These are phyloP conservation scores for Hypericum androsaemum DNA, from an alignment of 345 rosid genomes.

Conservation along the genomic window DNA sequence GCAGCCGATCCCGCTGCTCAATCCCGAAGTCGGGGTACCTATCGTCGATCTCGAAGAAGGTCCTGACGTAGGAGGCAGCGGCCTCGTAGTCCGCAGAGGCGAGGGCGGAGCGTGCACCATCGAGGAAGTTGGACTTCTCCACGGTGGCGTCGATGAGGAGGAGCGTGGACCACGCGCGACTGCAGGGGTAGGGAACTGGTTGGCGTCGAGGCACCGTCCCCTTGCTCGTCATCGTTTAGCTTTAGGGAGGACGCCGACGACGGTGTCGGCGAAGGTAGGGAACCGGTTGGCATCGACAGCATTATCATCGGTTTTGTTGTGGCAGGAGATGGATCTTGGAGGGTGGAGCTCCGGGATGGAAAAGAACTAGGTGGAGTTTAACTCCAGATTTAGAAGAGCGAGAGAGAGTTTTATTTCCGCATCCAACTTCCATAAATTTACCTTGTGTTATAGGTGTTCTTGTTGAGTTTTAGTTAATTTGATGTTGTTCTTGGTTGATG, in stretches of 20 bases:
- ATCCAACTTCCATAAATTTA: no score
- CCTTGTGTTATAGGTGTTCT: no score
- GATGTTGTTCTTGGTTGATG: no score
- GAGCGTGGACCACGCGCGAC: constrained; percentile 76
- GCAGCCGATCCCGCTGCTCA: constrained; percentile 52
- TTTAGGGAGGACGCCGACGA: neutral
- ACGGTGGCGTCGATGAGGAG: constrained; percentile 81
- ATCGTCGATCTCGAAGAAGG: constrained; percentile 74
- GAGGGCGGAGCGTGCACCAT: constrained; percentile 65
- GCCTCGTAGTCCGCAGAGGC: constrained; percentile 70
- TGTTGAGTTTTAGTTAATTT: no score
- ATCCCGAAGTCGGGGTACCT: constrained; percentile 32
- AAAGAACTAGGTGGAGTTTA: no score
- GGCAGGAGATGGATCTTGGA: no score
- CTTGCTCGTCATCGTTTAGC: constrained; percentile 7
- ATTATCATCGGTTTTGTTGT: no score
- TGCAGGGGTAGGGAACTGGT: constrained; percentile 76
- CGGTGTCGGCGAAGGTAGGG: constrained; percentile 7
- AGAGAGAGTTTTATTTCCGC: no score
- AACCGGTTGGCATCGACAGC: no score
- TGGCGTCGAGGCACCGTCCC: constrained; percentile 21
- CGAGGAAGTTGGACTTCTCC: constrained; percentile 73
- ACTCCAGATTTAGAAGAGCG: no score
- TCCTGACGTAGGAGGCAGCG: constrained; percentile 68
- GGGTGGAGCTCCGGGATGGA: no score